Evolutionary conservation across 1,139 yeast genomes (phyloP).

Genomic region (Candida tetrigidarum): DNA sequence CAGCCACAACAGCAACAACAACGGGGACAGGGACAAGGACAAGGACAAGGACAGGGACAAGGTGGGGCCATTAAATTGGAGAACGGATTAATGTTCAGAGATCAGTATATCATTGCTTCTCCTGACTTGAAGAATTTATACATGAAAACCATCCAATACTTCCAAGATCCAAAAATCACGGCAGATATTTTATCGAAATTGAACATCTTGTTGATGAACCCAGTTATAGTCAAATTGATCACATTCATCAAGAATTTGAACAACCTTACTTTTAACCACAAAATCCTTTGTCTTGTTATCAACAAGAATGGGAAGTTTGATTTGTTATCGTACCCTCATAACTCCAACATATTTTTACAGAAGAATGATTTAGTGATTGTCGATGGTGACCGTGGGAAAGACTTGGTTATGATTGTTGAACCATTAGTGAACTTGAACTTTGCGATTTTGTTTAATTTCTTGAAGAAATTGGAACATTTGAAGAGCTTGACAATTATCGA

Average conservation of each 20-base stretch:
- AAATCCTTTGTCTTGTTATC: conserved; percentile 49
- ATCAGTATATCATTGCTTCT: conserved; percentile 57
- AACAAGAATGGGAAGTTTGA: conserved; percentile 64
- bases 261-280: conserved; percentile 47
- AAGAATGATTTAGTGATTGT: conserved; percentile 50
- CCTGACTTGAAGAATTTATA: conserved; percentile 50
- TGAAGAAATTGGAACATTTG: conserved; percentile 76
- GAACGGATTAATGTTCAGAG: conserved; percentile 58
- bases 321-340: conserved; percentile 46
- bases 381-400: conserved; percentile 57
- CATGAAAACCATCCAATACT: conserved; percentile 49
- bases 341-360: conserved; percentile 55
- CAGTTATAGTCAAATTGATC: conserved; percentile 37
- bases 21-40: too few species aligned
- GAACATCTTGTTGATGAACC: conserved; percentile 31
- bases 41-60: too few species aligned
- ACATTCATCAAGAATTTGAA: conserved; percentile 48
- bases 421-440: conserved; percentile 47
- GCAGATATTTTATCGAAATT: conserved; percentile 40
- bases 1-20: conserved; percentile 15
- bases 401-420: conserved; percentile 52
- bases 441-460: conserved; percentile 79
- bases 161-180: conserved; percentile 42
- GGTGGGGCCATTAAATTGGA: conserved; percentile 43
- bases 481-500: conserved; percentile 65